Evolutionary conservation across 495 filamentous ascomycete species (phyloP), one percentile per base, ranked within the genome.

Genomic region (Xylaria venustula): DNA sequence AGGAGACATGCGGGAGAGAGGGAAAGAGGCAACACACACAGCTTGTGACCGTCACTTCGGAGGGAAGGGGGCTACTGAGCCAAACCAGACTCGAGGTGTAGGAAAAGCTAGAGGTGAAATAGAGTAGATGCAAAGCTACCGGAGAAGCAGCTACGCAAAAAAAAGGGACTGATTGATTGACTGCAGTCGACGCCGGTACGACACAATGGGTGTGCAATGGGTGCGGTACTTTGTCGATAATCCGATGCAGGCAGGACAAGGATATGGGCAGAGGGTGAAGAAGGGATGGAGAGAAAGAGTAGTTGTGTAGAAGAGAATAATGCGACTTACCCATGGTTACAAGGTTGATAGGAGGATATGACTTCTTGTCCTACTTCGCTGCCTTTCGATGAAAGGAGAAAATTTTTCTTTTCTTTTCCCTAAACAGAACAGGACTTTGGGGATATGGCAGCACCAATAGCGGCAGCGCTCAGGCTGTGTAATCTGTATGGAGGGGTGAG

Each of bases 401-500:
- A 44, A 17, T 44, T 52, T 60, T 49, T 48, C 28, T 53, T 61
- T 61, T 54, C 58, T 61, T 61, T 54, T 61, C 58, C 58, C 58
- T 61, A 48, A 54, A 61, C 58, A 61, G 58, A 46, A 61, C 57
- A 60, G 57, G 57, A 60, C 57, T 52, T 60, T 44, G 37, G 57
- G 48, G 37, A 37, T 28, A 36, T 19, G 30, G 34, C 48, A 54
- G 58, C 58, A 54, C 58, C 58, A 61, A 61, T 61, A 41, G 50
- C 50, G 48, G 48, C 58, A 54, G 58, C 50, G 41, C 58, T 61
- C 49, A 48, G 50, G 58, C 41, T 48, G 58, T 61, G 58, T 61
- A 54, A 61, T 61, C 58, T 61, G 50, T 53, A 52, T 32, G 49
- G 58, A 61, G 58, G 57, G 58, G 58, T 61, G 58, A 61, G 58